Evolutionary conservation across 306 rosid species (phyloP).

Genomic region (Astragalus membranaceus): DNA sequence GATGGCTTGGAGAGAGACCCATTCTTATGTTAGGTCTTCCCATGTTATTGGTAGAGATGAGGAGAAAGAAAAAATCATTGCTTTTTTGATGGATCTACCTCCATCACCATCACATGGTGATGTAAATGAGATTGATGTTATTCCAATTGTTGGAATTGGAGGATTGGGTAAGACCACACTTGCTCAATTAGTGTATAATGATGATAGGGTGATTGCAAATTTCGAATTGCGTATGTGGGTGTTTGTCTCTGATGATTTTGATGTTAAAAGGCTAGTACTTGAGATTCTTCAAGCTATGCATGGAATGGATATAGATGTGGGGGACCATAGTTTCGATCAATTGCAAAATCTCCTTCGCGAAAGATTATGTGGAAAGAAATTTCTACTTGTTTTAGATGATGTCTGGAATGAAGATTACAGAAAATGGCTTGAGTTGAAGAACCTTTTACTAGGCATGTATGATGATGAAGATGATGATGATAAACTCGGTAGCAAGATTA

Average conservation of each 20-base stretch:
- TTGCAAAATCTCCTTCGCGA: not conserved
- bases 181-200: slow-evolving; percentile 15
- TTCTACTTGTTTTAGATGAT: slow-evolving; percentile 11
- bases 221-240: slow-evolving; percentile 16
- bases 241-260: slow-evolving; percentile 15
- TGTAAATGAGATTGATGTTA: not conserved
- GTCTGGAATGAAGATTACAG: slow-evolving; percentile 16
- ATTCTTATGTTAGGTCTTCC: slow-evolving; percentile 17
- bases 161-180: slow-evolving; percentile 18
- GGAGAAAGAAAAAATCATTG: slow-evolving; percentile 12
- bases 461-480: not conserved
- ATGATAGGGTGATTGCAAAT: slow-evolving; percentile 2
- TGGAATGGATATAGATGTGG: not conserved
- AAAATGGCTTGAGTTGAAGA: slow-evolving; percentile 2
- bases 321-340: not conserved
- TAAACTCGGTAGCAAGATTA: not conserved
- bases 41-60: slow-evolving; percentile 22
- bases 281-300: slow-evolving; percentile 12
- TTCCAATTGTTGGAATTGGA: slow-evolving; percentile 24
- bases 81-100: not conserved
- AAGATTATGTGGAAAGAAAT: not conserved
- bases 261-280: not conserved
- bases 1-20: not conserved
- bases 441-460: not conserved
- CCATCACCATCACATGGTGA: not conserved